These are phyloP conservation scores for Metschnikowia colocasiae DNA, from an alignment of 805 yeast genomes.

Conservation along the genomic window DNA sequence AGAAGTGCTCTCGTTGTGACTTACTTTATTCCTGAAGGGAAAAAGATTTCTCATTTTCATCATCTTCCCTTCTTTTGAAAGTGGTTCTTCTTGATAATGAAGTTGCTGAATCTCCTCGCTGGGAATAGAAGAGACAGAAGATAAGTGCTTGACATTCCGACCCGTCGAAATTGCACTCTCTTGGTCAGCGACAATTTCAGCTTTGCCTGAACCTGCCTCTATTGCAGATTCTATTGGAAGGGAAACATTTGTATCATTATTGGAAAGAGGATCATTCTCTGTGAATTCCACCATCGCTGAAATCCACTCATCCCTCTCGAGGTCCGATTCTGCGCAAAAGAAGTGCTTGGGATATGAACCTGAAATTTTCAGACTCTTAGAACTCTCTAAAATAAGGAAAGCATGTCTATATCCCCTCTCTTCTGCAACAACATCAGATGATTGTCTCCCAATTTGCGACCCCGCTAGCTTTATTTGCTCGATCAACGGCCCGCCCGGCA, in stretches of 20 bases:
- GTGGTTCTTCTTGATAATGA: conserved; percentile 7
- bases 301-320: conserved; percentile 74
- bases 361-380: conserved; percentile 31
- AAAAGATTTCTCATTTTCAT: conserved; percentile 56
- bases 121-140: conserved; percentile 3
- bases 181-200: neutral
- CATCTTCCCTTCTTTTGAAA: conserved; percentile 38
- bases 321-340: conserved; percentile 75
- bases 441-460: conserved; percentile 56
- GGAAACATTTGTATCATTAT: neutral
- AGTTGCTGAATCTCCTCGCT: conserved; percentile 8
- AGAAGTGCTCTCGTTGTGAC: neutral
- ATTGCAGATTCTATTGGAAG: neutral
- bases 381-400: conserved; percentile 50
- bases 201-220: neutral
- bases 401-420: conserved; percentile 57
- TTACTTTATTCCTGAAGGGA: conserved; percentile 41
- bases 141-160: conserved; percentile 3
- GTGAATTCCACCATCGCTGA: conserved; percentile 37
- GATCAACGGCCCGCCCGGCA: conserved; percentile 49
- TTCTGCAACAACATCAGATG: conserved; percentile 39
- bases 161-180: conserved; percentile 1
- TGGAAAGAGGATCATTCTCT: conserved; percentile 19
- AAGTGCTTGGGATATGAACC: conserved; percentile 49
- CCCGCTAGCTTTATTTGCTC: conserved; percentile 51